Base-by-base conservation (phyloP, 163 green algal genomes). In the Chlamydomonas reinhardtii region DNA sequence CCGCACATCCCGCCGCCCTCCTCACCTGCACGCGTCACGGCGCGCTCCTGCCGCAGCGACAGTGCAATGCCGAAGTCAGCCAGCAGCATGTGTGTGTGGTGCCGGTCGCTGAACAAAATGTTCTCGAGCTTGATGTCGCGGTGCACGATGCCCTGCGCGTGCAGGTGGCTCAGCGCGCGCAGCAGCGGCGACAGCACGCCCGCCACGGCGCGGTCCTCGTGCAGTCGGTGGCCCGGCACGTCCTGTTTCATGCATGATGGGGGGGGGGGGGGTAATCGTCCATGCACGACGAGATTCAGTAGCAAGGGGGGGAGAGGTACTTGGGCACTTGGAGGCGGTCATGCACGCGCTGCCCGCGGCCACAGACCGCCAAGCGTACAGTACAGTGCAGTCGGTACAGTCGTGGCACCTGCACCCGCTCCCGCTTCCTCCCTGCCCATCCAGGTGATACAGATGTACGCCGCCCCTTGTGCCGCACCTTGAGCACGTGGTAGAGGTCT, bases 111-210 rank as follows among this genome's bases (percentile, higher is more conserved):
- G 27, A 86, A 86, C 70, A 94, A 52, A 19, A 94, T 88, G 73
- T 94, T 94, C 69, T 94, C 91, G 25, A 90, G 88, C 80, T 48
- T 48, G 34, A 93, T 90, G 34, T 84, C 84, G 25, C 74, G 77
- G 31, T 37, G 73, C 73, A 91, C 73, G 25, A 68, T 68, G 61
- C 61, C 61, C n/a, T 88, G 71, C 65, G 82, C 77, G 86, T 90
- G 86, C 52, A 90, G 66, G 73, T 90, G 77, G 61, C 29, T n/a
- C 65, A 90, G 56, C 17, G 88, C 43, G 1, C 88, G 37, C 73
- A 91, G 83, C 61, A 91, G 77, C 34, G 88, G 88, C 68, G 76
- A 27, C 54, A 89, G n/a, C 73, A 91, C 88, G 0, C 88, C 83
- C 19, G 34, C 66, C n/a, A 86, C 83, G 1, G 83, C 81, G 1